Evolutionary conservation across 2,329 filamentous ascomycete genomes (phyloP), one percentile per base, ranked within the genome.

Genomic region (Xylaria sp.): DNA sequence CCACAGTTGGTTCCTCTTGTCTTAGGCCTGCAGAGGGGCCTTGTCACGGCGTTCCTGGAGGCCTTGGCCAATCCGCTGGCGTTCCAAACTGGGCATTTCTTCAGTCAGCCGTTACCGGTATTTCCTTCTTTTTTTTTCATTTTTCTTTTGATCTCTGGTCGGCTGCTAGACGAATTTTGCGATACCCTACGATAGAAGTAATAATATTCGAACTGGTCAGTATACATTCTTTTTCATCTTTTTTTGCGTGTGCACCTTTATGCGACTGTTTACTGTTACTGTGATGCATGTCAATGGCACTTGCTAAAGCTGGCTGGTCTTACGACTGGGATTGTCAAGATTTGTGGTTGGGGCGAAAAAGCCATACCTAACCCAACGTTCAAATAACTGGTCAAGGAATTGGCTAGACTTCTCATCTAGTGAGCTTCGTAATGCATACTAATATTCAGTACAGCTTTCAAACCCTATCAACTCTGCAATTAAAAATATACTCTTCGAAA

Each of bases 121-220:
- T 71, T 71, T 69, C 58, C 68, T 67, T 67, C 69, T 67, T 47
- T 68, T 67, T 71, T 65, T 74, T 70, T 66, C 62, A 73, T 73
- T 68, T 66, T 72, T 73, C 68, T 72, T 66, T 72, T 69, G 30
- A 64, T 69, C 61, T 69, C 39, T 70, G 73, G 70, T 70, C 68
- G 65, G 65, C 71, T 74, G 54, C 64, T 78, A 78, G 77, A 78
- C 73, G 69, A 66, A 72, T 75, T 72, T 71, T 72, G 73, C 75
- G 76, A 79, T 79, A 79, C 76, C 77, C 76, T 70, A 71, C 74
- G 70, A 77, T 79, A 79, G 77, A 79, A 70, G 62, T 75, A 73
- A 74, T 77, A 74, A 68, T 75, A 69, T 47, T 70, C 66, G 56
- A 68, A 70, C 66, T 71, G 75, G 77, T 79, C 56, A 78, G 77